Conservation (phyloP, 148 eudicot species). For the Vaccinium macrocarpon region DNA sequence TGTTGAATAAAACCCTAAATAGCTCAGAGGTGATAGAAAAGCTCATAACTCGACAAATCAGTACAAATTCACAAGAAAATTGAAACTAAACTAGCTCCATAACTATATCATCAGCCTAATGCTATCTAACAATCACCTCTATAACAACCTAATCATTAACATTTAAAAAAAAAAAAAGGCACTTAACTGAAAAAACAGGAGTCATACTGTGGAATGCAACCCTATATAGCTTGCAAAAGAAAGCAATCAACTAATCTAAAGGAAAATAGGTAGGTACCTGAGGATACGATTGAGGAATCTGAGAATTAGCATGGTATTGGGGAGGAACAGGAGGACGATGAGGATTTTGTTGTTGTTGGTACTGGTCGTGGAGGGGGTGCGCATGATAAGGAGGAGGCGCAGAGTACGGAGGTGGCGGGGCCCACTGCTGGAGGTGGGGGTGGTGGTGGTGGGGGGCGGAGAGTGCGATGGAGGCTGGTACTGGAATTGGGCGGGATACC, state of each 20-base stretch:
- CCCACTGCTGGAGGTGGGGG: slow-evolving; percentile 38
- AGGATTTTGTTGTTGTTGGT: slow-evolving; percentile 11
- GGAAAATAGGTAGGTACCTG: slow-evolving; percentile 18
- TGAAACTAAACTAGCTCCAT: not conserved
- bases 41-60: not conserved
- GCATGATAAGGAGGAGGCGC: slow-evolving; percentile 32
- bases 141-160: not conserved
- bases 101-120: not conserved
- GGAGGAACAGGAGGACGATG: slow-evolving; percentile 28
- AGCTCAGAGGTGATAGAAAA: not conserved
- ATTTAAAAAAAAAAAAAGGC: not conserved
- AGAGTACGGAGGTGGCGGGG: slow-evolving; percentile 30
- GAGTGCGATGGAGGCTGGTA: slow-evolving; percentile 37
- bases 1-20: not conserved
- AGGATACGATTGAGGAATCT: slow-evolving; percentile 27
- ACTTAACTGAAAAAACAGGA: not conserved
- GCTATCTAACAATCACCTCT: not conserved
- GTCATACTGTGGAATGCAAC: slow-evolving; percentile 2
- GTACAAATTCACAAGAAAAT: not conserved
- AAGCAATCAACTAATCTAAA: not conserved
- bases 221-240: slow-evolving; percentile 6
- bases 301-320: slow-evolving; percentile 19
- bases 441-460: slow-evolving; percentile 41
- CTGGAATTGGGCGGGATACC: slow-evolving; percentile 53
- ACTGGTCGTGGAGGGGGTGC: slow-evolving; percentile 34